Evolutionary conservation across 768 basidiomycete genomes (phyloP), one percentile per base, ranked within the genome.

Genomic region (Pisolithus orientalis): DNA sequence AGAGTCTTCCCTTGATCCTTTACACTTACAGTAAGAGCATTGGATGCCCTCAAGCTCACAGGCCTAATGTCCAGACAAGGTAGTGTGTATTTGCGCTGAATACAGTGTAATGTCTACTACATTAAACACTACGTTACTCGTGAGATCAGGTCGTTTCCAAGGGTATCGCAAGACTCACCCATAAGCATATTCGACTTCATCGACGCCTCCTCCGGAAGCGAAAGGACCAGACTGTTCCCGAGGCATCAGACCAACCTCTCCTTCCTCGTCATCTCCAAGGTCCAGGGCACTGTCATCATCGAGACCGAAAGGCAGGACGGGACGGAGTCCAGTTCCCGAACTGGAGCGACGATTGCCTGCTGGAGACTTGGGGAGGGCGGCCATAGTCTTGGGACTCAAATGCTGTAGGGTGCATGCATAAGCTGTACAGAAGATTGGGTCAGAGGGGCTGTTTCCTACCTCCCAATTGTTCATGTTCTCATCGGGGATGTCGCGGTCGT

Each of bases 381-480:
- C 89, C 83, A 97, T 88, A 2, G 93, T 94, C 70, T 91, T 90
- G 4, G 93, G 92, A 57, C 94, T 95, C 87, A 97, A 89, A 63
- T 95, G 94, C 94, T 94, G 17, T 56, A 39, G 47, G 21, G 27
- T 38, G 8, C 54, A 50, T 38, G 34, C 55, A 44, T 49, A 39
- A 49, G 32, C 51, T 28, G 24, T 24, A 11, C 32, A 25, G 14
- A 45, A 14, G 28, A 31, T 28, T 40, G 11, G 50, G 11, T 44
- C 50, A 25, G 43, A 44, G 50, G 52, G 50, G 40, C 16, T 48
- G 28, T 39, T 7, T 61, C 84, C 65, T 57, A 93, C 94, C 87
- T 94, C 94, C 94, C 94, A 97, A 59, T 94, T 91, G 62, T 94
- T 97, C 57, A 87, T 68, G 61, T 94, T 94, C 70, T 90, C 87